Conservation (phyloP, 768 basidiomycete genomes). For the Chalciporus chontae region DNA sequence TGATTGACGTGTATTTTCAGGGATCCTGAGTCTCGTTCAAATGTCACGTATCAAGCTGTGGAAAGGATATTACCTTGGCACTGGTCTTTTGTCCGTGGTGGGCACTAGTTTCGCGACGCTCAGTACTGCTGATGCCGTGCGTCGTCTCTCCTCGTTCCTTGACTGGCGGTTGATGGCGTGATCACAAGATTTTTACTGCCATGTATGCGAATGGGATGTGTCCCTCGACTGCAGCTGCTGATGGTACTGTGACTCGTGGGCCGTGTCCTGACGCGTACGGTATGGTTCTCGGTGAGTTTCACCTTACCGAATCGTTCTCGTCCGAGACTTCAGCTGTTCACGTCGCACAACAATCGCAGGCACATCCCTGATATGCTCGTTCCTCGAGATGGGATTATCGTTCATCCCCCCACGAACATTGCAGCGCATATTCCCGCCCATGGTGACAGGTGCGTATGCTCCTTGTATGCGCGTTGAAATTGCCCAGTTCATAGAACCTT, state of each 20-base stretch:
- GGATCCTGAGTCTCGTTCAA: slow-evolving; percentile 73
- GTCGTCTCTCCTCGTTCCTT: slow-evolving; percentile 16
- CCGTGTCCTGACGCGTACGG: slow-evolving; percentile 82
- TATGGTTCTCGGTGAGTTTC: slow-evolving; percentile 57
- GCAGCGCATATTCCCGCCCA: slow-evolving; percentile 71
- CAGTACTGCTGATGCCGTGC: slow-evolving; percentile 64
- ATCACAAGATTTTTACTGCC: slow-evolving; percentile 59
- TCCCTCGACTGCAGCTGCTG: slow-evolving; percentile 48
- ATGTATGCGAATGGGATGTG: slow-evolving; percentile 83
- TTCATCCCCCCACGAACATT: slow-evolving; percentile 66
- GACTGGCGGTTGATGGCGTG: neutral
- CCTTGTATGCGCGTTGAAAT: neutral
- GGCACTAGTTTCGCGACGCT: slow-evolving; percentile 80
- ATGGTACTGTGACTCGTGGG: slow-evolving; percentile 56
- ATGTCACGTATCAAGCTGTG: slow-evolving; percentile 68
- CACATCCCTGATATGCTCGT: slow-evolving; percentile 72
- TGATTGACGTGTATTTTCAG: slow-evolving; percentile 29
- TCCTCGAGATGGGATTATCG: slow-evolving; percentile 76
- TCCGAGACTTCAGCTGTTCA: too few species aligned
- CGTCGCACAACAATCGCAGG: slow-evolving; percentile 37
- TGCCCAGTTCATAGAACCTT: neutral
- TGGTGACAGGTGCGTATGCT: slow-evolving; percentile 58
- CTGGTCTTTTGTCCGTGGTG: slow-evolving; percentile 79
- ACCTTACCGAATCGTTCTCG: neutral
- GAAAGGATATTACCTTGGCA: slow-evolving; percentile 65